Base-by-base conservation (phyloP, 768 basidiomycete genomes). In the Xerocomellus dryophilus region DNA sequence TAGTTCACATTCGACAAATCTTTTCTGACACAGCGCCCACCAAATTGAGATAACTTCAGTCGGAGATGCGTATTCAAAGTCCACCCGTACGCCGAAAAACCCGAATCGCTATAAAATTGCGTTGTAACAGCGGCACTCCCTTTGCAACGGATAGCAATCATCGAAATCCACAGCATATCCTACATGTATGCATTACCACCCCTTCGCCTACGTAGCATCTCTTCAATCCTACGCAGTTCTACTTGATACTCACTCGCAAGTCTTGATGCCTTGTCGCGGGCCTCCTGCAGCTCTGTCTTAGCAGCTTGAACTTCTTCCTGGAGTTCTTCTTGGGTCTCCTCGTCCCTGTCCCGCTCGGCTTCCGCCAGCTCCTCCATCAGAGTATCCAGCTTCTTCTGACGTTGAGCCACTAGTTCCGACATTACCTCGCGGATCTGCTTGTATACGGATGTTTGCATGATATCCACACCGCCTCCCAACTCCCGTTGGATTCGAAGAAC, bases 401-500 rank as follows among this genome's bases (percentile, higher is more conserved):
- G 75, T 40, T 73, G 72, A 53, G 71, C 57, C 14, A 75, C 71
- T 50, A 79, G 73, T 43, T 76, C 76, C 56, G 71, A 70, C 8
- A 82, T 68, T n/a, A 81, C 77, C 25, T 73, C 71, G 46, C 73
- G 73, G 4, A 85, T 71, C 54, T 81, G 82, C 41, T 61, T 72
- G n/a, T 78, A 82, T 1, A 82, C 82, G 4, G 71, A 69, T 0
- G 84, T 83, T 53, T 84, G 71, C 25, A 75, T 69, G 38, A 84
- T 74, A 41, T 77, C 71, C 49, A 74, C 71, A 5, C 74, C 69
- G 21, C 74, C 68, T 35, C 76, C 76, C 3, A 84, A 68, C 60
- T 85, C 83, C n/a, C 63, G 62, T 58, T 84, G 83, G 46, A 85
- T 81, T 20, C 73, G 76, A 12, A 85, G 69, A 0, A 73, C 65